These are phyloP conservation scores for Cryptosporidium andersoni DNA, from an alignment of 169 alveolate genomes.

Conservation along the genomic window DNA sequence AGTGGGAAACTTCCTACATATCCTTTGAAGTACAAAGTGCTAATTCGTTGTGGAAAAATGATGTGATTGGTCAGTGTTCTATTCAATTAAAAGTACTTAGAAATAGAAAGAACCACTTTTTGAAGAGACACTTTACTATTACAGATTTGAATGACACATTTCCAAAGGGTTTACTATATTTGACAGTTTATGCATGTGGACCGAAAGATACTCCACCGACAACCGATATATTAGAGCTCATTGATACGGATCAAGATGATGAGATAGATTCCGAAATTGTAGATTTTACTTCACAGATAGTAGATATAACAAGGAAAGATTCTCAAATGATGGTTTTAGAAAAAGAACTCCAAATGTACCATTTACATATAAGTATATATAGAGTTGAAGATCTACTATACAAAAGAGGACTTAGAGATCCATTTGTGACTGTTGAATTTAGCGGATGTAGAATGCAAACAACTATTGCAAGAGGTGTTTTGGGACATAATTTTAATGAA, in stretches of 20 bases:
- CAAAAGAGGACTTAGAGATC: conserved; percentile 78
- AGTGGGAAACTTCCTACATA: conserved; percentile 87
- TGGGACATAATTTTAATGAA: conserved; percentile 87
- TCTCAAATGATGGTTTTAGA: conserved; percentile 8
- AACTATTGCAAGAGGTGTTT: conserved; percentile 74
- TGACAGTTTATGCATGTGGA: conserved; percentile 85
- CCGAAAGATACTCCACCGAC: conserved; percentile 77
- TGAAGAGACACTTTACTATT: conserved; percentile 81
- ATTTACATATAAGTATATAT: conserved; percentile 83
- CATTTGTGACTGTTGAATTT: conserved; percentile 87
- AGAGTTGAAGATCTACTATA: conserved; percentile 83
- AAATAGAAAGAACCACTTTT: conserved; percentile 82
- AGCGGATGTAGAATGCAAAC: conserved; percentile 88
- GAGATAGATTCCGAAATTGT: conserved; percentile 16
- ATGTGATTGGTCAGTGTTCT: conserved; percentile 83
- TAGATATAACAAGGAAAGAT: conserved; percentile 1
- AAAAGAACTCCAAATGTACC: conserved; percentile 75
- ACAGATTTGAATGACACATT: conserved; percentile 82
- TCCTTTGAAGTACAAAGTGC: conserved; percentile 90
- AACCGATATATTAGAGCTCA: conserved; percentile 42
- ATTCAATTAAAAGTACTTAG: conserved; percentile 85
- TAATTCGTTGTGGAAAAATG: conserved; percentile 90
- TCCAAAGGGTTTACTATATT: conserved; percentile 78
- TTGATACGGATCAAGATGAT: conserved; percentile 61
- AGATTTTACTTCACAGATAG: conserved; percentile 56